Conservation (phyloP, 345 rosid species). For the Triadica sebifera region DNA sequence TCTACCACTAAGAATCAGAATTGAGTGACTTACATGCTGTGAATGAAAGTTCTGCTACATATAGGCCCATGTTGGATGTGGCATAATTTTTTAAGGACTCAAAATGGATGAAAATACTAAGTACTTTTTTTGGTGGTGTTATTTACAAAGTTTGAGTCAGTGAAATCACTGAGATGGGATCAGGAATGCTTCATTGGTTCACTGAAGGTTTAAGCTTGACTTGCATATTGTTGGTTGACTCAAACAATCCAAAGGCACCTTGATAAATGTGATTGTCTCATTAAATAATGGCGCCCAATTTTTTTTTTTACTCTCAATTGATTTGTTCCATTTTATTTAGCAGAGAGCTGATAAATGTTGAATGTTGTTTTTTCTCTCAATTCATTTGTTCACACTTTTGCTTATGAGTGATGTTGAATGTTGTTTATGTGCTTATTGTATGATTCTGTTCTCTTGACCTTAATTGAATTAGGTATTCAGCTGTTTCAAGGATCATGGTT, state of each 20-base stretch:
- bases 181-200: neutral
- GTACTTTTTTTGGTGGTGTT: too few species aligned
- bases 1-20: neutral
- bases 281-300: neutral
- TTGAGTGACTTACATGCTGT: neutral
- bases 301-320: neutral
- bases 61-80: neutral
- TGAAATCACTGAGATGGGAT: neutral
- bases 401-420: neutral
- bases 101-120: too few species aligned
- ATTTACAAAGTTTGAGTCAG: too few species aligned
- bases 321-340: neutral
- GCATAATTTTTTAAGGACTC: too few species aligned
- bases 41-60: neutral
- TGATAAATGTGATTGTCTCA: neutral
- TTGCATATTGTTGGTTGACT: neutral
- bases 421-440: neutral
- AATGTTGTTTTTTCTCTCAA: neutral
- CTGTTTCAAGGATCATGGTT: neutral
- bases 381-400: neutral
- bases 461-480: neutral
- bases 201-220: neutral
- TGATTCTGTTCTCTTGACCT: neutral
- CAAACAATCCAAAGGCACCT: neutral
- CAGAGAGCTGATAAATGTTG: neutral